Evolutionary conservation across 352 stramenopile species (phyloP), one percentile per base, ranked within the genome.

Genomic region (Phytophthora ohioensis): DNA sequence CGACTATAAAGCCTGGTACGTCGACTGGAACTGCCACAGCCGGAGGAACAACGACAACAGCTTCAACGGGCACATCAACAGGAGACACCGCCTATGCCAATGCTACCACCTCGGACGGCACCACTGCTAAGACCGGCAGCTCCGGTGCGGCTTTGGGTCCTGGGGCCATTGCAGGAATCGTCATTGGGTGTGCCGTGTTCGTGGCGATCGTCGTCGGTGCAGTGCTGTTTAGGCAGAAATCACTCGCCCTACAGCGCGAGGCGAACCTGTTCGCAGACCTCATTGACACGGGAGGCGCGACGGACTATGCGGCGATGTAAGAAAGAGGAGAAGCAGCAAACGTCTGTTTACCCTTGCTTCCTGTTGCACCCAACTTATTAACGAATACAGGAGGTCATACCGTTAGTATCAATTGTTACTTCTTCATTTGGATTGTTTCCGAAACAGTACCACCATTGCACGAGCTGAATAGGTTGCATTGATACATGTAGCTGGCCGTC

Each of bases 251-350:
- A 4, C 68, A 72, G 31, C 62, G 46, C 49, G 68, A 75, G 17
- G 62, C 53, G 21, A 72, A 67, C 21, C 49, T 75, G 31, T 75
- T 75, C 30, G 46, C 68, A 5, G 68, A 72, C 31, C 55, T 75
- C 31, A 73, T 52, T 15, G 66, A 64, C 21, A 64, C 58, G 1
- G 67, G 51, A 35, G 67, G 36, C n/a, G 68, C 64, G 53, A 69
- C 46, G 38, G 68, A 75, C 56, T 75, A 75, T 36, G 49, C 56
- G 38, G 68, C 68, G 15, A 75, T 75, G 68, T 75, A 67, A 57
- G 17, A 34, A 10, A 49, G 32, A 30, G 13, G 46, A 47, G 15
- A 47, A 55, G n/a, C 36, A 30, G 32, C 8, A 36, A 36, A 42
- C 51, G n/a, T 49, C 12, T 27, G 36, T 36, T 35, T 38, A 31